Evolutionary conservation across 352 stramenopile species (phyloP), one percentile per base, ranked within the genome.

Genomic region (Globisporangium iwayamae): DNA sequence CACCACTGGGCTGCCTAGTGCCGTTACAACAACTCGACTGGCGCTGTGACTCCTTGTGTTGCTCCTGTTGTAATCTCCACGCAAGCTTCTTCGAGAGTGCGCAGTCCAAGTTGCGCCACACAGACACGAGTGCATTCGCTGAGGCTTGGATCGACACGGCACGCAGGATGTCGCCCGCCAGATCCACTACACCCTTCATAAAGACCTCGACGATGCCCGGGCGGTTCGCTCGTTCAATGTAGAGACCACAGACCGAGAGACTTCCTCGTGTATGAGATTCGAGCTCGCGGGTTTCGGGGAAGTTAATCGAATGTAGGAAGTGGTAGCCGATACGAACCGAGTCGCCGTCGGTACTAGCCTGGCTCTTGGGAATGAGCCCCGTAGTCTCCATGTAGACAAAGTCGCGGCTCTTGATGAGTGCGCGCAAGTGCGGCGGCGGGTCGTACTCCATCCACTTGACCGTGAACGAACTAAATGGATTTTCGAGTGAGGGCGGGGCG

Each of bases 31-130:
- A 36, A 8, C 32, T 36, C 3, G 32, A 36, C 32, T 36, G 32
- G 7, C 32, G 32, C 7, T 36, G 32, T 5, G 4, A 8, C 32
- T 36, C 32, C 32, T 36, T 9, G 4, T 36, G 32, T 8, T 36
- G 32, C 32, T 36, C 4, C 32, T 36, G 32, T 8, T 36, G 32
- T 36, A 36, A 36, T 36, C 32, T 92, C 98, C 18, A 55, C 48
- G 91, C 96, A 9, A 91, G 78, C 13, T 80, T 69, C 60, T 60
- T 66, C 10, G 47, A 14, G 0, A 60, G 51, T 16, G 38, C 41
- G 32, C 60, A 66, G 18, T 60, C 39, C 32, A 61, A 51, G 28
- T 46, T 47, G n/a, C 20, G 25, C 28, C 60, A 55, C 14, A 32
- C 39, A 2, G 60, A 51, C 1, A 61, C 36, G 39, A 66, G 28